Base-by-base conservation (phyloP, 2,329 filamentous ascomycete genomes). In the Phialophora chinensis region DNA sequence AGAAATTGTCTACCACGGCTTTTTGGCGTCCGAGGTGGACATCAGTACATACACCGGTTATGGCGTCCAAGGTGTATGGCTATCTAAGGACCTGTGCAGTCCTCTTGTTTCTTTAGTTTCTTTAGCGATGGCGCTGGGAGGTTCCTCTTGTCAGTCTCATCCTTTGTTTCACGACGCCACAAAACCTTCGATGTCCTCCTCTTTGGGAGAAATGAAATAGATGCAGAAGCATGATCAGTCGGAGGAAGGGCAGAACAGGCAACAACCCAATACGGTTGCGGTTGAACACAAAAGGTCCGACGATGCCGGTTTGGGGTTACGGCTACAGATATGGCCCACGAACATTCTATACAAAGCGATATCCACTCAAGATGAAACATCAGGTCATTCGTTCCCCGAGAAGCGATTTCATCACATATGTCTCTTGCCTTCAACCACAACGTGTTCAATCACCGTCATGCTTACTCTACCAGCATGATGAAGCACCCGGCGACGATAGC, bases 41-140 rank as follows among this genome's bases (percentile, higher is more conserved):
- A 60, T 31, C 4, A 33, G 57, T 60, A 50, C 27, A 50, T 50
- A 50, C 38, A n/a, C 0, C n/a, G 25, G 42, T 29, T 50, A 31
- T 6, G 25, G 49, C 23, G 49, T 52, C 14, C 49, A 29, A 8
- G 14, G 49, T 12, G 25, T 52, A 29, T 25, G 49, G 57, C 20
- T 27, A 50, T 31, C 47, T 12, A 42, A 25, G 42, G 25, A 49
- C 44, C 42, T 55, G 3, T 56, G 27, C 47, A 44, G 38, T 38
- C 25, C 31, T 47, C 35, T 47, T 10, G 33, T 35, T 49, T n/a
- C 20, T 20, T 54, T 55, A 7, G 8, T 38, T 47, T 31, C 31
- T 42, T 59, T 49, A 64, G 62, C 62, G 62, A 59, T 44, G 62
- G 62, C 62, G 62, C 62, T 64, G 62, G 62, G 59, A 42, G 62